Base-by-base conservation (phyloP, 1,284 basidiomycete genomes). In the Binderoboletus segoi region DNA sequence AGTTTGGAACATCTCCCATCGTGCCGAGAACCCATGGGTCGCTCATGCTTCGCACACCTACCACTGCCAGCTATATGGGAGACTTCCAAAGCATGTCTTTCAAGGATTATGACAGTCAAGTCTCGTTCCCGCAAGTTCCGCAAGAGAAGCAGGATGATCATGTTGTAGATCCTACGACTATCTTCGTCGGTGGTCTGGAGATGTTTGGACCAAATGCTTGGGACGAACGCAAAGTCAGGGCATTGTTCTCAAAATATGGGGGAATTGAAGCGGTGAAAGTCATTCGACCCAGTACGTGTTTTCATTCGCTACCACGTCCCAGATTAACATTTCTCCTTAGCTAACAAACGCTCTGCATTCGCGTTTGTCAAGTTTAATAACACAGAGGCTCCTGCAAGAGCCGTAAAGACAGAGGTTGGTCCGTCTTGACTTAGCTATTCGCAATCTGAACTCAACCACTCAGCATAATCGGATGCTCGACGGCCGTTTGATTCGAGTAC, bases 161-260 rank as follows among this genome's bases (percentile, higher is more conserved):
- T 44, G 73, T 80, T 21, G 66, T 86, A 15, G 87, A 91, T 67
- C 85, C 83, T 0, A 83, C 79, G 3, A 85, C 87, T 1, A 76
- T 91, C 23, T 91, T 91, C 66, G 85, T 91, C 28, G 89, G 89
- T 15, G 89, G 89, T 3, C 75, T 91, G 41, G 85, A 88, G 62
- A 80, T 83, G 66, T 77, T 77, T 61, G 85, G 84, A 8, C 77
- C 82, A 7, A 75, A 76, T 24, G 79, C 81, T 5, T 91, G 89
- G 89, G 80, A 85, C 50, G 87, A 91, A 65, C 75, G 75, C 11
- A 84, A 80, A 59, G 75, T 91, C 23, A 74, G 70, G 40, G 66
- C 69, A 6, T 75, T 86, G 41, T 91, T 91, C 65, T 75, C 76
- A 15, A 78, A 76, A 63, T 91, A 85, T 63, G 86, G 84, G n/a